Evolutionary conservation across 2,329 filamentous ascomycete species (phyloP).

Genomic region (Penicillium vulpinum): DNA sequence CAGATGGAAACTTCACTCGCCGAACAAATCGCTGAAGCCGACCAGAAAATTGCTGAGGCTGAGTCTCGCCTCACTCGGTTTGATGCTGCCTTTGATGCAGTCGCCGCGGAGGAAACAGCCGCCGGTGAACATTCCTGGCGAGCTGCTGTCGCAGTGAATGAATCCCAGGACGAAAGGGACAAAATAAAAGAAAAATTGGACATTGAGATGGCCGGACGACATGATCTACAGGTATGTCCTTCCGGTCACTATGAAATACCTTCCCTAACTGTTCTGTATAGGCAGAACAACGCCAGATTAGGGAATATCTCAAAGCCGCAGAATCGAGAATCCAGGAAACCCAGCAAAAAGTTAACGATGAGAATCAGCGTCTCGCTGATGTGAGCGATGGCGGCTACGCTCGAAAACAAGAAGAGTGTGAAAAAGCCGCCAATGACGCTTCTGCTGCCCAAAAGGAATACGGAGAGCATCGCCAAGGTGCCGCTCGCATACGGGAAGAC

Average conservation of each 20-base stretch:
- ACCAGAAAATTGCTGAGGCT: constrained; percentile 52
- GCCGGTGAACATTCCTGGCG: constrained; percentile 46
- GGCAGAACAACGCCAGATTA: constrained; percentile 66
- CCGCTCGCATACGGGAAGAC: constrained; percentile 37
- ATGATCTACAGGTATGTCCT: constrained; percentile 50
- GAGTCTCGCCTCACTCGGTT: constrained; percentile 48
- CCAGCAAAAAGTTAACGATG: constrained; percentile 49
- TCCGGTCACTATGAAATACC: not conserved
- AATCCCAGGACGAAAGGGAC: constrained; percentile 50
- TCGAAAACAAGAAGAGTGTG: constrained; percentile 60
- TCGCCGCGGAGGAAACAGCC: constrained; percentile 39
- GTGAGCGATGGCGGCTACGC: constrained; percentile 69
- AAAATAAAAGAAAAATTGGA: constrained; percentile 55
- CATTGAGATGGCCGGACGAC: constrained; percentile 55
- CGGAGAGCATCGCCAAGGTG: constrained; percentile 43
- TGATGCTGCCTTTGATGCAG: constrained; percentile 48
- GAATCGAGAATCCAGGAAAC: constrained; percentile 46
- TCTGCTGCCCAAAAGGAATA: constrained; percentile 47
- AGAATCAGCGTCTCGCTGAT: constrained; percentile 60
- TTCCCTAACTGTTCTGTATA: constrained; percentile 32
- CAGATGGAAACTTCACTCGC: constrained; percentile 40
- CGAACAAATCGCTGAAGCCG: constrained; percentile 36
- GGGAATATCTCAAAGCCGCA: constrained; percentile 57
- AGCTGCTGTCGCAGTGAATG: constrained; percentile 46
- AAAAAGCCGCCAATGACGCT: constrained; percentile 56